Percentiles rank a stretch among this genome's conserved stretches.
These are phyloP conservation scores for Nyctanthes arbortristis DNA, from an alignment of 257 asterid species.

Conservation along the genomic window DNA sequence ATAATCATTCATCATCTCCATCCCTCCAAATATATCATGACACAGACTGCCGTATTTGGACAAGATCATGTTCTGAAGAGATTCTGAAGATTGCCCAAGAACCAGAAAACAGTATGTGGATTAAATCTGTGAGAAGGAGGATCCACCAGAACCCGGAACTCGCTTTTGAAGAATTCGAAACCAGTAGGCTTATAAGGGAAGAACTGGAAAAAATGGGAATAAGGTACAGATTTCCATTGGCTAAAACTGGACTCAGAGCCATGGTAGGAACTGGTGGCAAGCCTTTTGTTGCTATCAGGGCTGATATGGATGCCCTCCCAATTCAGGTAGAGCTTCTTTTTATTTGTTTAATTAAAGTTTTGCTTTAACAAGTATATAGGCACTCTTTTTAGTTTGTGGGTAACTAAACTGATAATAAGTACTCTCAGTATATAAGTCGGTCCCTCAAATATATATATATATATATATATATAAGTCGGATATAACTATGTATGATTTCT, in stretches of 20 bases:
- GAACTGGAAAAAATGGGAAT: slow-evolving; percentile 38
- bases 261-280: slow-evolving; percentile 41
- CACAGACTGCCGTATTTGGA: slow-evolving; percentile 37
- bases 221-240: slow-evolving; percentile 30
- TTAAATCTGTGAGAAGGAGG: slow-evolving; percentile 35
- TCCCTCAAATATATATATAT: too few relatives aligned
- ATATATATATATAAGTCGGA: too few relatives aligned
- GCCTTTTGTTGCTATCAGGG: slow-evolving; percentile 47
- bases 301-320: slow-evolving; percentile 57
- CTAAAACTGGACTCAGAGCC: slow-evolving; percentile 43
- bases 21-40: too few relatives aligned
- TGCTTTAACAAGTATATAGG: too few relatives aligned
- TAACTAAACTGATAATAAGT: too few relatives aligned
- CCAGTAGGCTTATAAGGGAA: too few relatives aligned
- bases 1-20: too few relatives aligned
- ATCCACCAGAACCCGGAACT: slow-evolving; percentile 47
- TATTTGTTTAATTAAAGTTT: too few relatives aligned
- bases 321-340: too few relatives aligned
- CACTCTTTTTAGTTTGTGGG: too few relatives aligned
- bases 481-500: too few relatives aligned
- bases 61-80: slow-evolving; percentile 29
- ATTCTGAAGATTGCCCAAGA: slow-evolving; percentile 29
- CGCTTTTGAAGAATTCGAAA: slow-evolving; percentile 44
- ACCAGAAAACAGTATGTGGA: slow-evolving; percentile 33
- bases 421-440: too few relatives aligned